Base-by-base conservation (phyloP, 2,329 filamentous ascomycete species). In the Calonectria hawksworthii region DNA sequence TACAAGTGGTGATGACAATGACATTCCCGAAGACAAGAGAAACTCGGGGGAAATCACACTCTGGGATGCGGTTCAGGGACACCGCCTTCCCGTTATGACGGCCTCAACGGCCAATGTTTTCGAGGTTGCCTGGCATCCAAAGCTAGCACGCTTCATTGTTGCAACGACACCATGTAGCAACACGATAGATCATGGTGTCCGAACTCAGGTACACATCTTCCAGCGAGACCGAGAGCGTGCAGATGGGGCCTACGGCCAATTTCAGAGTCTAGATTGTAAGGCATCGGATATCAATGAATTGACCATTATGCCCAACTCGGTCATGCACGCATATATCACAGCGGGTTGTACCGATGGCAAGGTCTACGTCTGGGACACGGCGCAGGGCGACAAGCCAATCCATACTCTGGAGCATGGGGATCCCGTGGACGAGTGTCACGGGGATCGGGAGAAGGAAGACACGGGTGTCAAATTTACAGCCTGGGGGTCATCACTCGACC, bases 211-310 rank as follows among this genome's bases (percentile, higher is more conserved):
- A 23, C 89, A 91, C 36, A 80, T 93, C 21, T 93, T 91, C 76
- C 84, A 83, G 74, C 77, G 74, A 16, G 83, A 83, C 67, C 68
- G 44, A 14, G 76, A 81, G 14, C 78, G 80, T 10, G 23, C 72
- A 3, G 82, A 83, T 18, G 81, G 76, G 10, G 80, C 78, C 2
- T 87, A 85, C 74, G 83, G 82, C 38, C 88, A 89, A 38, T 84
- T 89, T 10, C 90, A 91, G 79, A 87, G 87, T 0, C 86, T 93
- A 1, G 92, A 93, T 80, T 93, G 92, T 78, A 82, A 84, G 2
- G 91, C 91, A 0, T 82, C 87, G 0, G 92, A 93, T 74, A 91
- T 93, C 79, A 93, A 93, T 78, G 91, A 93, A 81, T 83, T 93
- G 1, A 89, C 89, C 0, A 87, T 93, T 44, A 87, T 88, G 86